These are phyloP conservation scores for Amanita polypyramis DNA, from an alignment of 768 basidiomycete genomes.

Conservation along the genomic window DNA sequence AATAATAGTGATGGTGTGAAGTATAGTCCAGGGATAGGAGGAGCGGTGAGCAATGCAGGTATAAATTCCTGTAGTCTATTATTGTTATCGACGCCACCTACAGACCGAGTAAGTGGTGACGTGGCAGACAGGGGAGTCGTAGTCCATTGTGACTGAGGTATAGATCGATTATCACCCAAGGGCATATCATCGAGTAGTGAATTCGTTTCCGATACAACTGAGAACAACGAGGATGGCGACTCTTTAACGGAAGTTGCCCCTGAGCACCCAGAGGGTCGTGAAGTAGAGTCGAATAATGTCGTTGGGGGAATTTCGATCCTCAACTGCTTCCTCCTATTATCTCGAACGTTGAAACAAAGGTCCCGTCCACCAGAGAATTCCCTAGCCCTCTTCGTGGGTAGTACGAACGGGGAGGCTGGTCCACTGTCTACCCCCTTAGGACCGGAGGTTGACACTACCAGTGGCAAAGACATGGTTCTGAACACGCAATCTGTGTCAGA, in stretches of 20 bases:
- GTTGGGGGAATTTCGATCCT: not conserved
- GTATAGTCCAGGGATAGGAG: conserved; percentile 58
- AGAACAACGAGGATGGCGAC: conserved; percentile 4
- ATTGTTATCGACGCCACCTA: not conserved
- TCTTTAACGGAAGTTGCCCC: not conserved
- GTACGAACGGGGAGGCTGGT: not conserved
- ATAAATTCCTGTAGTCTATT: not conserved
- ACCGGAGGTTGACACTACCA: not conserved
- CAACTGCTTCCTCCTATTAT: not conserved
- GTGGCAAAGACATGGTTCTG: no score
- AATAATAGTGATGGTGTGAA: conserved; percentile 43
- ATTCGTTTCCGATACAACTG: not conserved
- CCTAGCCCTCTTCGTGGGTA: not conserved
- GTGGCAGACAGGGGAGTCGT: not conserved
- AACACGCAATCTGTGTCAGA: no score
- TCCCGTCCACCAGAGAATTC: not conserved
- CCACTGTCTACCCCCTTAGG: no score
- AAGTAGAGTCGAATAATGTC: not conserved
- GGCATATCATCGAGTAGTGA: not conserved
- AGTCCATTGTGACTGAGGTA: not conserved
- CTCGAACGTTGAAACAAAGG: not conserved
- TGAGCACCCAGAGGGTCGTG: not conserved
- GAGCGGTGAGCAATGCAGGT: conserved; percentile 26
- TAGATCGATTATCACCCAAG: not conserved
- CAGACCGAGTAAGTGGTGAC: not conserved